Evolutionary conservation across 1,139 yeast genomes (phyloP).

Genomic region (Pneumocystis jirovecii): DNA sequence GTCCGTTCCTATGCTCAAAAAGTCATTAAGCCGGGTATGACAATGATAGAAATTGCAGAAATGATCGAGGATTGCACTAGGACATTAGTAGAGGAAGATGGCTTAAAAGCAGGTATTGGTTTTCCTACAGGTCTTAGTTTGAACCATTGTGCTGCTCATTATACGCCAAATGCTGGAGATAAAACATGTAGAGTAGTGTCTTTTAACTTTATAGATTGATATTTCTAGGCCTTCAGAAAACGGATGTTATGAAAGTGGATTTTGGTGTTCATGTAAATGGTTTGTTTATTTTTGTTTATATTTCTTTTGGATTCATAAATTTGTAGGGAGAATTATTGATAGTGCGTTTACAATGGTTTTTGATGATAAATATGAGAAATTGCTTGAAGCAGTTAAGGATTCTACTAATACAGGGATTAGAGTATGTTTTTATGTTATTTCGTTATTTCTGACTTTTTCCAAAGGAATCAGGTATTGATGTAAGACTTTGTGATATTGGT

Average conservation of each 20-base stretch:
- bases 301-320: neutral
- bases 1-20: slow-evolving; percentile 70
- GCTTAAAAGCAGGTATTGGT: slow-evolving; percentile 69
- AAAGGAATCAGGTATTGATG: slow-evolving; percentile 88
- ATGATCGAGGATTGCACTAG: slow-evolving; percentile 76
- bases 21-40: slow-evolving; percentile 77
- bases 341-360: slow-evolving; percentile 90
- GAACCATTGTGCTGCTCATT: slow-evolving; percentile 94
- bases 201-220: neutral
- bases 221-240: slow-evolving; percentile 46
- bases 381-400: slow-evolving; percentile 70
- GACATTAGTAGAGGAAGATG: slow-evolving; percentile 50
- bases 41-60: slow-evolving; percentile 79
- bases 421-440: neutral
- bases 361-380: slow-evolving; percentile 64
- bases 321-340: slow-evolving; percentile 44
- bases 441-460: neutral
- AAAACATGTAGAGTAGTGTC: slow-evolving; percentile 25
- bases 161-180: slow-evolving; percentile 94
- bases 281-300: slow-evolving; percentile 21
- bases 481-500: slow-evolving; percentile 85
- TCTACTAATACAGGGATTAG: slow-evolving; percentile 85
- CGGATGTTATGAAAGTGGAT: slow-evolving; percentile 93
- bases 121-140: slow-evolving; percentile 93
- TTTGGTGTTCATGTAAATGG: slow-evolving; percentile 96